Evolutionary conservation across 2,329 filamentous ascomycete species (phyloP).

Genomic region (Metarhizium sp.): DNA sequence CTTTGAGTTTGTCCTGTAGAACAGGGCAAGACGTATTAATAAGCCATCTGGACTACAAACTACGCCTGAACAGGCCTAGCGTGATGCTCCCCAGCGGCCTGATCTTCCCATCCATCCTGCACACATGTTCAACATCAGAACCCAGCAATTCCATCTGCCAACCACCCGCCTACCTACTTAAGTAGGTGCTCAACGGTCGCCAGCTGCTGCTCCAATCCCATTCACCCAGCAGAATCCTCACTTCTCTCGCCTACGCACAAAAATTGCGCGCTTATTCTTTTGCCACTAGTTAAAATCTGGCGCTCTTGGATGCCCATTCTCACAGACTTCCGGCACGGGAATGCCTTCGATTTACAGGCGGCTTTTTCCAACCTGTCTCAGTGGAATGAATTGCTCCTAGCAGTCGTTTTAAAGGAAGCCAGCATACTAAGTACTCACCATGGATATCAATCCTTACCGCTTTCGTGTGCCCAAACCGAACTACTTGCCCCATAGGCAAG

Average conservation of each 20-base stretch:
- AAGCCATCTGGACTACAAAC: no score
- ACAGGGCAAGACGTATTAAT: no score
- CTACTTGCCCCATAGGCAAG: slow-evolving; percentile 46
- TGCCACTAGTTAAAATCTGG: no score
- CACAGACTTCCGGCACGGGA: background rate
- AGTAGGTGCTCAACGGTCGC: background rate
- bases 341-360: background rate
- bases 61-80: background rate
- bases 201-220: background rate
- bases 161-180: no score
- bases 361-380: background rate
- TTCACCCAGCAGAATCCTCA: background rate
- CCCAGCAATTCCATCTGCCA: background rate
- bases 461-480: slow-evolving; percentile 49
- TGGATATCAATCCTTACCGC: slow-evolving; percentile 38
- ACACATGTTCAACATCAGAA: background rate
- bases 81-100: background rate
- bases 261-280: no score
- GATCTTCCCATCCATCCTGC: background rate
- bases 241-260: background rate
- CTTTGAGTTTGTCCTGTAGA: no score
- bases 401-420: background rate
- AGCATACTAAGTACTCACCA: slow-evolving; percentile 3
- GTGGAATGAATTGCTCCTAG: background rate
- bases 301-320: background rate